Percentiles rank a stretch among this genome's conserved stretches.
phyloP scores from a whole-genome alignment of 306 rosid species.

The Pueraria montana region DNA sequence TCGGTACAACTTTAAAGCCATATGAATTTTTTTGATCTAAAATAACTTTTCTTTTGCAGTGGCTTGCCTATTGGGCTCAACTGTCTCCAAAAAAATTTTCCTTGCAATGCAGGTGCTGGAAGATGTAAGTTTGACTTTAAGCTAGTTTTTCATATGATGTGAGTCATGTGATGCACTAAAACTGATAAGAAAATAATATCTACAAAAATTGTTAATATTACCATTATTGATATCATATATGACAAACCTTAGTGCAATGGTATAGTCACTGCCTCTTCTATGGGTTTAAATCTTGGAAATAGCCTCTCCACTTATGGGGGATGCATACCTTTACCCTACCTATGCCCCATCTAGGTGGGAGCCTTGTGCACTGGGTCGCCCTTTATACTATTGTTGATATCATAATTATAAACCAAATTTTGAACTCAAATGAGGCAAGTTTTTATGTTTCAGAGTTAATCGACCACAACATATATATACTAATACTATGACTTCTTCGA shows the following conservation, averaged over 20 bases:
- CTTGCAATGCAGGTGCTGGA: slow-evolving; percentile 68
- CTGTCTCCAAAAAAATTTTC: slow-evolving; percentile 78
- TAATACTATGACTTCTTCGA: not conserved
- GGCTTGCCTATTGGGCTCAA: slow-evolving; percentile 70
- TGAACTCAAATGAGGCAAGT: not conserved
- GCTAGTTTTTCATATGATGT: slow-evolving; percentile 7
- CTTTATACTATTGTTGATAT: too few species aligned
- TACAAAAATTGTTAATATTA: not conserved
- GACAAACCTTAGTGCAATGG: not conserved
- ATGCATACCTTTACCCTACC: not conserved
- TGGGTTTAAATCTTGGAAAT: not conserved
- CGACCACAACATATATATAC: not conserved
- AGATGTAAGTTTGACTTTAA: slow-evolving; percentile 64
- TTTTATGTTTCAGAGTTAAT: not conserved
- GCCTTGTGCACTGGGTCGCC: not conserved
- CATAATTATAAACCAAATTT: not conserved
- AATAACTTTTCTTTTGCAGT: slow-evolving; percentile 54
- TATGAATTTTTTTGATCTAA: not conserved
- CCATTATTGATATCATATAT: not conserved
- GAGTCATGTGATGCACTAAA: not conserved
- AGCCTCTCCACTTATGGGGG: not conserved
- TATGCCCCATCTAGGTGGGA: too few species aligned
- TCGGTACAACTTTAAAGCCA: not conserved
- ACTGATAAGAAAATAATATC: not conserved
- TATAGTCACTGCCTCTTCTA: not conserved